Conservation (phyloP, 306 rosid genomes). For the Datisca glomerata region DNA sequence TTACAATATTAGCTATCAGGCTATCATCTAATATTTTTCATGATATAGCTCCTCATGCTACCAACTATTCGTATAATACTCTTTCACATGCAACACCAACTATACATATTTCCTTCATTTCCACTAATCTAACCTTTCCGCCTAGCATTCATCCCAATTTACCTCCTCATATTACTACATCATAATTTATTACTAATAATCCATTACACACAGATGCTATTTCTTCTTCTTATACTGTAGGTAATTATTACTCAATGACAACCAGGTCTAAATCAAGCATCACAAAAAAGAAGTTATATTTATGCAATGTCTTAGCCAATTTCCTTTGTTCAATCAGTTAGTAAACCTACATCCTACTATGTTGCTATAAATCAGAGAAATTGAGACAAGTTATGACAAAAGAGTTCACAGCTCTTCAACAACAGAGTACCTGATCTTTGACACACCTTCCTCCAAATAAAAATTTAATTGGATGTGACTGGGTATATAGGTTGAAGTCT, state of each 20-base stretch:
- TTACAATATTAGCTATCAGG: too few species aligned
- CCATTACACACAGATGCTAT: neutral
- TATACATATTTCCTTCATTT: too few species aligned
- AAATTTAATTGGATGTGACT: neutral
- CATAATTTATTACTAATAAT: too few species aligned
- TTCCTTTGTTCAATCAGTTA: neutral
- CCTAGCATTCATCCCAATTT: too few species aligned
- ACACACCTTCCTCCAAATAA: neutral
- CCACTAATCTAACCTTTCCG: too few species aligned
- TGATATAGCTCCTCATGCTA: neutral
- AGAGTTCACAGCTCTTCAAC: neutral
- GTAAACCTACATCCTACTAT: neutral
- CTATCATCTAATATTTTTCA: neutral
- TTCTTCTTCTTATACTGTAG: too few species aligned
- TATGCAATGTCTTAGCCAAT: too few species aligned
- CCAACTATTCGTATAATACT: neutral
- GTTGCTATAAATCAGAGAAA: neutral
- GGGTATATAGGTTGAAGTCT: neutral
- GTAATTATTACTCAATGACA: neutral
- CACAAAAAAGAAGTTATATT: too few species aligned
- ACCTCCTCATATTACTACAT: too few species aligned
- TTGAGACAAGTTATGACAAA: neutral
- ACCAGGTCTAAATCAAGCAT: neutral
- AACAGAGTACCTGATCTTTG: neutral
- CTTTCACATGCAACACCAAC: too few species aligned